phyloP scores from a whole-genome alignment of 1,284 basidiomycete genomes.

The Agroathelia rolfsii region DNA sequence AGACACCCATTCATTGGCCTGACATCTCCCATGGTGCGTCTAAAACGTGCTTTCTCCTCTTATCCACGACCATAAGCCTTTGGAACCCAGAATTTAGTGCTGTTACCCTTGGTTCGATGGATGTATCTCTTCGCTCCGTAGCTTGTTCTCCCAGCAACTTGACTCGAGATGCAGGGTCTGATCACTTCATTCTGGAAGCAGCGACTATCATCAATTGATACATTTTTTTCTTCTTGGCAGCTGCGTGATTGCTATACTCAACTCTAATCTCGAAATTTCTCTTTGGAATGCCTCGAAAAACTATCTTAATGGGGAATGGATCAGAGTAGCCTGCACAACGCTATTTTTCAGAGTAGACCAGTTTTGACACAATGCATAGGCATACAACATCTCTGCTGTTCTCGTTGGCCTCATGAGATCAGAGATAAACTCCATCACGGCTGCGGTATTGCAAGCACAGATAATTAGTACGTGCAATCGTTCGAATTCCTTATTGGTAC shows the following conservation, averaged over 20 bases:
- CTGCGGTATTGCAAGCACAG: slow-evolving; percentile 30
- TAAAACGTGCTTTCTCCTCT: slow-evolving; percentile 7
- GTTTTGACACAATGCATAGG: slow-evolving; percentile 20
- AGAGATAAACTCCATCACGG: slow-evolving; percentile 12
- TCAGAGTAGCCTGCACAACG: too few relatives aligned
- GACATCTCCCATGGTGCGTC: slow-evolving; percentile 49
- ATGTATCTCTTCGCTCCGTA: slow-evolving; percentile 45
- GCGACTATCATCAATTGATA: slow-evolving; percentile 4
- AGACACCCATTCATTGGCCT: slow-evolving; percentile 44
- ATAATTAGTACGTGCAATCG: slow-evolving; percentile 28
- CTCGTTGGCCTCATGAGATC: slow-evolving; percentile 24
- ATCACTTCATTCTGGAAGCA: slow-evolving; percentile 8
- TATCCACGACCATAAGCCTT: slow-evolving; percentile 25
- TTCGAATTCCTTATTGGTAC: too few relatives aligned
- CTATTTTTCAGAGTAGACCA: slow-evolving; percentile 8
- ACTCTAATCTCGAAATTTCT: slow-evolving; percentile 48
- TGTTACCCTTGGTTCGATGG: slow-evolving; percentile 57
- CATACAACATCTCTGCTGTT: slow-evolving; percentile 35
- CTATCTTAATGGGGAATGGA: slow-evolving; percentile 49
- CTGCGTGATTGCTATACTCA: slow-evolving; percentile 42
- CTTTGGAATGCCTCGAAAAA: slow-evolving; percentile 46
- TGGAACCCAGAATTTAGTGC: slow-evolving; percentile 42
- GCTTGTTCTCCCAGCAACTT: slow-evolving; percentile 51
- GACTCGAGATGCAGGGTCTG: slow-evolving; percentile 26
- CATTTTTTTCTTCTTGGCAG: slow-evolving; percentile 19